These are phyloP conservation scores for Argentina anserina DNA, from an alignment of 306 rosid genomes.

Conservation along the genomic window DNA sequence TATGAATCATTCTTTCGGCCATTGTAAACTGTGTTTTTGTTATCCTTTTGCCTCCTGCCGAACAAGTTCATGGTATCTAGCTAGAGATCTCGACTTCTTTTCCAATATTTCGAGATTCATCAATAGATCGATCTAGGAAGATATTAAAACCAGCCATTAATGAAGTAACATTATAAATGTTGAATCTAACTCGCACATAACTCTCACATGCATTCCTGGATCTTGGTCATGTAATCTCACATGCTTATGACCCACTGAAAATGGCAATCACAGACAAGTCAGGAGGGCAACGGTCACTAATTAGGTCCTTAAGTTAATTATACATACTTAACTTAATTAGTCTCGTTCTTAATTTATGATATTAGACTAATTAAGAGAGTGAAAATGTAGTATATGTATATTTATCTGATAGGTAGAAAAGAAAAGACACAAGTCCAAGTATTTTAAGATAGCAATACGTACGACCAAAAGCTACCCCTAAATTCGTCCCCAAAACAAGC, in stretches of 20 bases:
- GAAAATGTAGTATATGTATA: neutral
- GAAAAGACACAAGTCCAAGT: neutral
- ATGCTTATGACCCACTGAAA: neutral
- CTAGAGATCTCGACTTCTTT: neutral
- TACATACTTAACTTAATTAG: neutral
- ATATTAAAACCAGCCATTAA: neutral
- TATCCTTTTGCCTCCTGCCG: neutral
- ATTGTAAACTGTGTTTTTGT: too few species aligned
- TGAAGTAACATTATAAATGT: neutral
- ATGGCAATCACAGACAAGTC: neutral
- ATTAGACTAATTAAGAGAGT: too few species aligned
- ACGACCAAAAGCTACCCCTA: neutral
- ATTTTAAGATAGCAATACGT: neutral
- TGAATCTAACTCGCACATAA: neutral
- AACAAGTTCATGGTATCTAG: slow-evolving; percentile 3
- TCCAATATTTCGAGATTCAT: neutral
- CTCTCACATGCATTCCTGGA: slow-evolving; percentile 2
- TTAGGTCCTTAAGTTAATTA: neutral
- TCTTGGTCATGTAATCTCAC: neutral
- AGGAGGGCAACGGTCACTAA: neutral
- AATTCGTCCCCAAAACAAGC: slow-evolving; percentile 40
- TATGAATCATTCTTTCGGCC: neutral
- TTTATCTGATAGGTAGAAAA: too few species aligned
- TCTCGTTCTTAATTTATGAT: too few species aligned
- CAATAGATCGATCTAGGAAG: neutral